A percentile compares a stretch with the other conserved stretches of the same genome.
These are phyloP conservation scores for Apiospora pterosperma DNA, from an alignment of 2,329 filamentous ascomycete genomes.

Conservation along the genomic window DNA sequence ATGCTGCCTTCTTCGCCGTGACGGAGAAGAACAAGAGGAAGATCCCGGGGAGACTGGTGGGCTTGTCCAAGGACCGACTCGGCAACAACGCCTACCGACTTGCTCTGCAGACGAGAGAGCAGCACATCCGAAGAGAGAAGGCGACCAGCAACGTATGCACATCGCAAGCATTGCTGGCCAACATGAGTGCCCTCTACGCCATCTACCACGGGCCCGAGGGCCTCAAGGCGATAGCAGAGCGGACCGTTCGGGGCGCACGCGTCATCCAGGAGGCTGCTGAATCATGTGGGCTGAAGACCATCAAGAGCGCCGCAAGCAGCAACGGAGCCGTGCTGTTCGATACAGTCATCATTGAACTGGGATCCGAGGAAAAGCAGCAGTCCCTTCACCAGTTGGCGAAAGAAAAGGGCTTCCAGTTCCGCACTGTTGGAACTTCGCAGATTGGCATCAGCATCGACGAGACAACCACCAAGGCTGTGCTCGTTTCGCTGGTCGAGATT, in stretches of 20 bases:
- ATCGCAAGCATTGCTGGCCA: slow-evolving; percentile 87
- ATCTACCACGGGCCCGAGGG: slow-evolving; percentile 88
- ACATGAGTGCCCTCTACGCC: slow-evolving; percentile 94
- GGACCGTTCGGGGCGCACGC: slow-evolving; percentile 68
- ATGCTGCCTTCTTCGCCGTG: slow-evolving; percentile 93
- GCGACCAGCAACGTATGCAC: slow-evolving; percentile 98
- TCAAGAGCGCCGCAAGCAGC: slow-evolving; percentile 51
- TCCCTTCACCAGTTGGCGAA: slow-evolving; percentile 50
- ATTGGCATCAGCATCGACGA: slow-evolving; percentile 79
- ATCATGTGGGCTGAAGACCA: slow-evolving; percentile 60
- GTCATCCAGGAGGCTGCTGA: slow-evolving; percentile 64
- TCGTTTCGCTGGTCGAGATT: not conserved
- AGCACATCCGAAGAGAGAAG: slow-evolving; percentile 95
- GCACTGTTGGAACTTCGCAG: slow-evolving; percentile 56
- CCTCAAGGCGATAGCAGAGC: slow-evolving; percentile 78
- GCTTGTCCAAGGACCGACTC: slow-evolving; percentile 85
- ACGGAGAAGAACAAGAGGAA: slow-evolving; percentile 90
- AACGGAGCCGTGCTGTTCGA: slow-evolving; percentile 68
- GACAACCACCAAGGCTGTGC: slow-evolving; percentile 51
- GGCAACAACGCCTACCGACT: slow-evolving; percentile 79
- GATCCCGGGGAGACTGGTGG: slow-evolving; percentile 86
- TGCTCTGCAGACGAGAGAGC: slow-evolving; percentile 88
- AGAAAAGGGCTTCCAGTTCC: slow-evolving; percentile 55
- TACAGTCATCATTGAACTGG: slow-evolving; percentile 67
- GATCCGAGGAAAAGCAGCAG: slow-evolving; percentile 43